These are phyloP conservation scores for Heritiera fomes DNA, from an alignment of 345 rosid species.

Conservation along the genomic window DNA sequence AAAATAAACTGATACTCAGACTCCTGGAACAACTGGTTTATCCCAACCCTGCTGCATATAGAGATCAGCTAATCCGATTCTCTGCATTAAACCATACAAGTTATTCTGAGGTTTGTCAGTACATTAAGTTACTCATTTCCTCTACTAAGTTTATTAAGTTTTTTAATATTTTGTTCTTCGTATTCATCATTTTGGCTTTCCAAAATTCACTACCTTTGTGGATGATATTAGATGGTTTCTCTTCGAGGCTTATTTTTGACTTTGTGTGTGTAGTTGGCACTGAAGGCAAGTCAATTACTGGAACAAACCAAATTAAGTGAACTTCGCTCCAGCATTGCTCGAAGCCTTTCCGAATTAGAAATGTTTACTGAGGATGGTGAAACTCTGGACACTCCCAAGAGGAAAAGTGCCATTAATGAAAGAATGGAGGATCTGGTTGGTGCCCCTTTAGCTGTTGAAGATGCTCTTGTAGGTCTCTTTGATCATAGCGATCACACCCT, in stretches of 20 bases:
- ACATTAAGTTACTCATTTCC: slow-evolving; percentile 18
- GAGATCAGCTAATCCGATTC: slow-evolving; percentile 91
- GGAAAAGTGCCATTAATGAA: slow-evolving; percentile 97
- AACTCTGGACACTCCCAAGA: slow-evolving; percentile 96
- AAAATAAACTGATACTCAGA: slow-evolving; percentile 84
- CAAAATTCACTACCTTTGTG: background rate
- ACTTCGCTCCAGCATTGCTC: slow-evolving; percentile 94
- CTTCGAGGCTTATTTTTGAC: slow-evolving; percentile 11
- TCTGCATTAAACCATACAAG: slow-evolving; percentile 86
- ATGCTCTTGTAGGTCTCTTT: slow-evolving; percentile 95
- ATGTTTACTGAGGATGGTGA: slow-evolving; percentile 99
- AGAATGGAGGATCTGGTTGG: slow-evolving; percentile 97
- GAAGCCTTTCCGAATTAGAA: slow-evolving; percentile 97
- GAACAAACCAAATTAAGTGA: slow-evolving; percentile 99
- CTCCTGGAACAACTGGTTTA: slow-evolving; percentile 99
- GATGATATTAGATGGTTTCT: slow-evolving; percentile 11
- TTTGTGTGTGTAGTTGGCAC: slow-evolving; percentile 68
- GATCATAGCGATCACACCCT: slow-evolving; percentile 99
- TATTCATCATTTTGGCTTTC: slow-evolving; percentile 9
- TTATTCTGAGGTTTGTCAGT: slow-evolving; percentile 81
- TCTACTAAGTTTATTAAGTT: slow-evolving; percentile 5
- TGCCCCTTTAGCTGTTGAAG: slow-evolving; percentile 97
- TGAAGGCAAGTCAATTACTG: slow-evolving; percentile 93
- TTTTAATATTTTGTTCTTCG: background rate
- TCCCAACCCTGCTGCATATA: slow-evolving; percentile 99